Evolutionary conservation across 116 monocot species (phyloP), one percentile per base, ranked within the genome.

Genomic region (Phalaenopsis hybrid): DNA sequence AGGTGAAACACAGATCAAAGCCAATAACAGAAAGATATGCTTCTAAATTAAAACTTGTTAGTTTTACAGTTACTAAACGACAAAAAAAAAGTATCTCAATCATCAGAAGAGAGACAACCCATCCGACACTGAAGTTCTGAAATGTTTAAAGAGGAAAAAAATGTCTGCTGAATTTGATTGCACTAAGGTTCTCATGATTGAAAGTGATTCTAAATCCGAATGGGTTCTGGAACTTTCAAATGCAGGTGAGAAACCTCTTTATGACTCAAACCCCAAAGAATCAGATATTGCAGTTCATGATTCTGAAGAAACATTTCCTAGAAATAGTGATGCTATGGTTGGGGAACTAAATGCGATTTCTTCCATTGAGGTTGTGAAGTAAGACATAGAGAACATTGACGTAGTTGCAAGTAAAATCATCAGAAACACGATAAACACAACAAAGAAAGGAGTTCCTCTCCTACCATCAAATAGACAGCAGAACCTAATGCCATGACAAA

Each of bases 211-310:
- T 51, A 41, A 57, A 12, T 11, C 37, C 34, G 41, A 80, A 51
- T 18, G 13, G 25, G 76, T 50, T 48, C n/a, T 11, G 3, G 25
- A 76, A 77, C 69, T 67, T 77, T 13, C 52, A 44, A 33, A n/a
- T 77, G 16, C 13, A 23, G 41, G 51, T 25, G 6, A n/a, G 50
- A 74, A 50, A 31, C 17, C 43, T 78, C 12, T 16, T 58, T 50
- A 85, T 21, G 34, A 31, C 45, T 41, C n/a, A 46, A 73, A 57
- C 45, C 57, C 58, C 74, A 77, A 77, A 77, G 50, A 13, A 77
- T 17, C 8, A 8, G 44, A 77, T 3, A 51, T 45, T 11, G 28
- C 13, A 77, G 12, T 77, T 77, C 9, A 51, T 77, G 77, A 77
- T 77, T 77, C 77, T 20, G 45, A 50, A 18, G 51, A 50, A 77